Base-by-base conservation (phyloP, 768 basidiomycete species). In the Sistotremastrum suecicum region DNA sequence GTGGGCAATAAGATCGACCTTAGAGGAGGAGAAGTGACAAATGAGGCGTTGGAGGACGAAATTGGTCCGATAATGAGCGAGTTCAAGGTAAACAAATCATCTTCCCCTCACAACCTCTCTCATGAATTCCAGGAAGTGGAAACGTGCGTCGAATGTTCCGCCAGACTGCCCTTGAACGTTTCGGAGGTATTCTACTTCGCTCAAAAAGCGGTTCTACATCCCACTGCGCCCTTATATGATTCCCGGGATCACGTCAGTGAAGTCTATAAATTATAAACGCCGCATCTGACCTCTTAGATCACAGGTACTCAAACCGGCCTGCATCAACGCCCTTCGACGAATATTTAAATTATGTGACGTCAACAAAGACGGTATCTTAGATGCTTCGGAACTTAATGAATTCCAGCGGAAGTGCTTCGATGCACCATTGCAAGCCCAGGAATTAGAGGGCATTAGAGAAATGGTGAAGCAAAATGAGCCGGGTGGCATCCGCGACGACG, bases 1-100 rank as follows among this genome's bases (percentile, higher is more conserved):
- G 88, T 97, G 29, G 94, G 94, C 44, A 99, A 99, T 68, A 99
- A 98, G 68, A 99, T 98, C 40, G 94, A 99, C 63, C 63, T 97
- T 41, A 73, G 94, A 11, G 90, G 88, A 3, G 92, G 91, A 2
- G 78, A 86, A 56, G 88, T 97, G 37, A 90, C 92, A 30, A 94
- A 95, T 56, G 81, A 94, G 58, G 88, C 84, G 2, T 64, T 99
- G 49, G 90, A 94, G 62, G 89, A 84, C 50, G 94, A 98, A 63
- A 92, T 98, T 52, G 63, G 85, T 46, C 94, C 94, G 32, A 90
- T 99, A 46, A 99, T 98, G 94, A 80, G 83, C 53, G 94, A 98
- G 63, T 99, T 94, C 78, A 99, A 99, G 76, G 91, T 81, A 57
- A 46, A 20, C 20, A 20, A 20, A 64, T 55, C 29, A 28, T 3